Base-by-base conservation (phyloP, 345 rosid genomes). In the Geranium brycei region DNA sequence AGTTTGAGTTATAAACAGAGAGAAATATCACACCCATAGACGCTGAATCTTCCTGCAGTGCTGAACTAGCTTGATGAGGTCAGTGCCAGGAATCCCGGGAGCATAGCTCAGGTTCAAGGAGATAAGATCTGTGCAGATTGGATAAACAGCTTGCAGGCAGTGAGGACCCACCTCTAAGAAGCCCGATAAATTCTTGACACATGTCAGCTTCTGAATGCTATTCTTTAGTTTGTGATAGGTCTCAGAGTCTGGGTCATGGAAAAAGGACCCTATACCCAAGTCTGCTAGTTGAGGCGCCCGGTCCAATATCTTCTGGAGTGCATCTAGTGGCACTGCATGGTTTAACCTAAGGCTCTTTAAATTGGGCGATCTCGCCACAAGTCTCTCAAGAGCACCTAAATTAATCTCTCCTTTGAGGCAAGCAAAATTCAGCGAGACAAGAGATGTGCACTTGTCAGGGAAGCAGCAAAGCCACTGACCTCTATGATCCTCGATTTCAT, bases 401-500 rank as follows among this genome's bases (percentile, higher is more conserved):
- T 85, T 90, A 61, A 82, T 83, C 32, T 90, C 93, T 62, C 97
- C 99, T 72, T 80, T 90, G 31, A 93, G 97, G 79, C 99, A 90
- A 13, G 99, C 86, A 66, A 93, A 87, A 77, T 93, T 90, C 64
- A 93, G 79, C 32, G 95, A 85, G 35, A 75, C 85, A 3, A 93
- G 95, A 65, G 89, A 81, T 0, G 96, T 93, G 61, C 73, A 78
- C 69, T 76, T 79, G 23, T 93, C 97, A 10, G 91, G 95, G 63
- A 93, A 90, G 81, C 88, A 81, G 74, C 86, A 90, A 7, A 93
- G 80, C 99, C 99, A 93, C 67, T 90, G 95, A 63, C 95, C 93
- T 73, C 91, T 79, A 30, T 82, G 85, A 80, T 93, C 99, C 73
- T 93, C 99, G 17, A 93, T 77, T 70, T 93, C 99, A 72, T 87